Evolutionary conservation across 805 yeast species (phyloP).

Genomic region (Tetrapisispora fleetii): DNA sequence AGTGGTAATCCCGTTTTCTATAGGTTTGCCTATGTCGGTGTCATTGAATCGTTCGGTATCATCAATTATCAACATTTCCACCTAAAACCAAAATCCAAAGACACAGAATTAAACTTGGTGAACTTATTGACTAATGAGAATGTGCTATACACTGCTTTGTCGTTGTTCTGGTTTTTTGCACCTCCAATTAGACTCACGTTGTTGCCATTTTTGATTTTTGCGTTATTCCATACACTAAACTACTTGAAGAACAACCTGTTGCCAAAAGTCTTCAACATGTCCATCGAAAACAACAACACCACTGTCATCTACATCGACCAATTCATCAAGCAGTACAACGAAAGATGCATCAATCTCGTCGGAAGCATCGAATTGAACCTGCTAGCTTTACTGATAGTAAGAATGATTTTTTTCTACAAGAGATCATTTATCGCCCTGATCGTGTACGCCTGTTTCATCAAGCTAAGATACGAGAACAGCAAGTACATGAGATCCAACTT

Average conservation of each 20-base stretch:
- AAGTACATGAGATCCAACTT: conserved; percentile 59
- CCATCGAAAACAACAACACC: conserved; percentile 27
- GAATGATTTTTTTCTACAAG: conserved; percentile 49
- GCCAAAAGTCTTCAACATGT: conserved; percentile 40
- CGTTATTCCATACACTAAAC: conserved; percentile 72
- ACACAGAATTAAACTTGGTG: conserved; percentile 2
- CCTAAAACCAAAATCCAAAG: conserved; percentile 13
- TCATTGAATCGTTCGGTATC: conserved; percentile 64
- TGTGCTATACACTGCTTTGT: conserved; percentile 56
- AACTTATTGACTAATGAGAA: conserved; percentile 50
- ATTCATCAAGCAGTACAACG: conserved; percentile 47
- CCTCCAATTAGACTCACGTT: conserved; percentile 52
- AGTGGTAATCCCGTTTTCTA: conserved; percentile 39
- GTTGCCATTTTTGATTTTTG: conserved; percentile 66
- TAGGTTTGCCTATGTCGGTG: conserved; percentile 50
- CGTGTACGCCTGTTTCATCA: conserved; percentile 53
- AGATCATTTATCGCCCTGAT: conserved; percentile 53
- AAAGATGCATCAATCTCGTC: conserved; percentile 46
- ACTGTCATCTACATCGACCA: conserved; percentile 26
- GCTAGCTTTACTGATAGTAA: conserved; percentile 36
- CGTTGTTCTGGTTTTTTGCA: conserved; percentile 46
- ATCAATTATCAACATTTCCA: conserved; percentile 53
- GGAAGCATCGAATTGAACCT: conserved; percentile 47
- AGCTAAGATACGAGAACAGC: conserved; percentile 68
- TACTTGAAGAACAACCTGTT: conserved; percentile 56